phyloP scores from a whole-genome alignment of 768 basidiomycete genomes.

The Tulasnella sp. region DNA sequence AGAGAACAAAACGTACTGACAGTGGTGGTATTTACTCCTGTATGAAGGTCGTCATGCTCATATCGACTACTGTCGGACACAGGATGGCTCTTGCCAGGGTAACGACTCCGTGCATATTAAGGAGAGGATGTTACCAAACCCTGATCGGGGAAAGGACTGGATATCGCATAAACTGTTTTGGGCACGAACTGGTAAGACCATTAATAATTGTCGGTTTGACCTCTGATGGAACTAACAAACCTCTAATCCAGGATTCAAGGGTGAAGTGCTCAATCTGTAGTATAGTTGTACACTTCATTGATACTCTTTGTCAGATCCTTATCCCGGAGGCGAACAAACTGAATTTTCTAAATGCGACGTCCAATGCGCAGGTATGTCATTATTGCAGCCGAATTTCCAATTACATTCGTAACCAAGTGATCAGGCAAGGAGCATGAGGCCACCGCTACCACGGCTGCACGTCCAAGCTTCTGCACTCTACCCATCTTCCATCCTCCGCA shows the following conservation, averaged over 20 bases:
- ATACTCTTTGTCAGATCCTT: slow-evolving; percentile 34
- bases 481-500: slow-evolving; percentile 39
- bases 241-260: no score
- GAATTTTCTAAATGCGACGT: slow-evolving; percentile 38
- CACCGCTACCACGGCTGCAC: slow-evolving; percentile 29
- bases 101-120: slow-evolving; percentile 37
- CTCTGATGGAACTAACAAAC: no score
- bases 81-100: slow-evolving; percentile 30
- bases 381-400: neutral
- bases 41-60: slow-evolving; percentile 46
- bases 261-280: no score
- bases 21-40: slow-evolving; percentile 45
- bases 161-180: slow-evolving; percentile 44
- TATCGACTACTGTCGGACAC: slow-evolving; percentile 41
- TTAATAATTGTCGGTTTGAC: no score
- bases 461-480: slow-evolving; percentile 42
- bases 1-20: slow-evolving; percentile 49
- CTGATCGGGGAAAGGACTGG: slow-evolving; percentile 38
- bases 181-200: slow-evolving; percentile 42
- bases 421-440: slow-evolving; percentile 42
- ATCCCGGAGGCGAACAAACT: slow-evolving; percentile 41
- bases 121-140: slow-evolving; percentile 34
- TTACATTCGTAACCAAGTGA: neutral
- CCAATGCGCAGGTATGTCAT: slow-evolving; percentile 25
- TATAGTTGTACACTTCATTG: neutral